Conservation (phyloP, 139 green algal genomes). For the Ettlia oleoabundans region DNA sequence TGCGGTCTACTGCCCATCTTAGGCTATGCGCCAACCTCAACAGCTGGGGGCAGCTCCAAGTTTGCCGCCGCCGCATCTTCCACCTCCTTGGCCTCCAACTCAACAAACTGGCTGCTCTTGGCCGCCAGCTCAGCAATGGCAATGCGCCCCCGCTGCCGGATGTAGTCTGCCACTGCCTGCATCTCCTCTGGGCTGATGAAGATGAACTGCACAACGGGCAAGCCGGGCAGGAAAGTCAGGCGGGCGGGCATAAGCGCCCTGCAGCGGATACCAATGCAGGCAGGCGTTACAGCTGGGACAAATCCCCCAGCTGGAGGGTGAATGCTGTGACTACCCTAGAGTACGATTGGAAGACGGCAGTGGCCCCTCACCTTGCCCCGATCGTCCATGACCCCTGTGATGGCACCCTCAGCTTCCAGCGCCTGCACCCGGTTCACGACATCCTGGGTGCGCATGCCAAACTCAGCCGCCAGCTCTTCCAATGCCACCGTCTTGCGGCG, state of each 20-base stretch:
- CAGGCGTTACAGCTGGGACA: neutral
- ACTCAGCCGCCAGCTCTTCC: slow-evolving; percentile 89
- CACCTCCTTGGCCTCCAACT: slow-evolving; percentile 12
- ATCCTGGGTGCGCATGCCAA: slow-evolving; percentile 81
- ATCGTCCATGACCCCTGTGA: slow-evolving; percentile 96
- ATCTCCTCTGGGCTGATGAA: slow-evolving; percentile 94
- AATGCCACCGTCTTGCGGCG: slow-evolving; percentile 85
- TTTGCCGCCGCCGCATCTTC: neutral
- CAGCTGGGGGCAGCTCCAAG: neutral
- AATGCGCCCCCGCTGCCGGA: slow-evolving; percentile 75
- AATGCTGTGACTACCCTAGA: no score
- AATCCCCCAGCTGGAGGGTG: no score
- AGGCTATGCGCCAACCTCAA: neutral
- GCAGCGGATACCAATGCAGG: no score
- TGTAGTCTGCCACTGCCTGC: slow-evolving; percentile 80
- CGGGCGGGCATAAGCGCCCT: no score
- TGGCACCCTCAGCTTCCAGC: slow-evolving; percentile 76
- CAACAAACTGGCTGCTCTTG: slow-evolving; percentile 36
- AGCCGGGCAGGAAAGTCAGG: neutral
- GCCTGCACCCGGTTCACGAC: slow-evolving; percentile 78
- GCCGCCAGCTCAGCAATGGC: slow-evolving; percentile 84
- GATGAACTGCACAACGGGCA: slow-evolving; percentile 77
- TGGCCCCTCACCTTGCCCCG: slow-evolving; percentile 77
- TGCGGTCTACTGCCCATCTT: no score
- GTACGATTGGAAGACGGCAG: neutral